Conservation (phyloP, 257 asterid genomes). For the Przewalskia tangutica region DNA sequence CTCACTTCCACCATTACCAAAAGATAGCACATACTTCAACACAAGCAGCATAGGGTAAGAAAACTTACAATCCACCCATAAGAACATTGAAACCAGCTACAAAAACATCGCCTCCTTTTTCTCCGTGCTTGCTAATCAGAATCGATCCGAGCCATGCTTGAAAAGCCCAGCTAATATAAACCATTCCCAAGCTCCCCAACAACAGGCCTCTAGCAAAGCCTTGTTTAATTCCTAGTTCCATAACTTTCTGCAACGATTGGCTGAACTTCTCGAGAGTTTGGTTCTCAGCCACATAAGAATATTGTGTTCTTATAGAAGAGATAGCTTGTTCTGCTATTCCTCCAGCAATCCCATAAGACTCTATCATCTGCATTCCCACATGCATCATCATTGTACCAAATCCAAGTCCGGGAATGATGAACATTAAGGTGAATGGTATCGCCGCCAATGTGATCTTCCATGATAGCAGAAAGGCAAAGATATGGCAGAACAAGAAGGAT, state of each 20-base stretch:
- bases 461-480: conserved; percentile 56
- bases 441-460: conserved; percentile 75
- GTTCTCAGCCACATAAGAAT: conserved; percentile 63
- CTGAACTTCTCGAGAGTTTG: conserved; percentile 55
- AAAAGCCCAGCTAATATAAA: conserved; percentile 74
- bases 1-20: no score
- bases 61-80: conserved; percentile 77
- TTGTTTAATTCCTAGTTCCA: conserved; percentile 66
- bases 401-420: conserved; percentile 72
- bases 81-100: conserved; percentile 83
- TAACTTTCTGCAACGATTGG: conserved; percentile 45
- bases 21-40: no score
- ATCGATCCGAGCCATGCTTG: conserved; percentile 77
- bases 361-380: conserved; percentile 48
- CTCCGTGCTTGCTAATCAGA: conserved; percentile 52
- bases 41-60: not conserved
- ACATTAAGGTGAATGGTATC: conserved; percentile 60
- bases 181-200: conserved; percentile 76
- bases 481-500: conserved; percentile 69
- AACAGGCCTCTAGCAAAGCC: conserved; percentile 72
- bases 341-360: conserved; percentile 59
- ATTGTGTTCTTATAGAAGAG: conserved; percentile 55
- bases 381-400: conserved; percentile 72
- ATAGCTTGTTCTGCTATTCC: conserved; percentile 77
- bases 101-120: conserved; percentile 71